These are phyloP conservation scores for Amaranthus cruentus DNA, from an alignment of 148 eudicot species.

Conservation along the genomic window DNA sequence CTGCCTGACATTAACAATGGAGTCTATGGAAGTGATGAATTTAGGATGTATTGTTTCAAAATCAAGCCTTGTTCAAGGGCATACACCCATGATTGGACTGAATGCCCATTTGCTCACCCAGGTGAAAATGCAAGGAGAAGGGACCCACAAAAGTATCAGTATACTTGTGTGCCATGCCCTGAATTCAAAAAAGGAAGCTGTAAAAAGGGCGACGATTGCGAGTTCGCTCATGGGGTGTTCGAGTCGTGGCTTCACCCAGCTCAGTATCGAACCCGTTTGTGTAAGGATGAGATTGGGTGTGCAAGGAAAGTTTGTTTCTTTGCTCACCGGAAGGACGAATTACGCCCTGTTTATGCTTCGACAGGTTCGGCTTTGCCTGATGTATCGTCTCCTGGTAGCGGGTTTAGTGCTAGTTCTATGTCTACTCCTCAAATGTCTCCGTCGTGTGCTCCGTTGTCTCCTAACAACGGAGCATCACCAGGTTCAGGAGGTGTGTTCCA, in stretches of 20 bases:
- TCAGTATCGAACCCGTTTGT: constrained; percentile 82
- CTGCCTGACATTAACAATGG: constrained; percentile 88
- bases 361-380: constrained; percentile 89
- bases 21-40: constrained; percentile 71
- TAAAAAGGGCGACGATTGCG: constrained; percentile 65
- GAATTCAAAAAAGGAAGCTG: constrained; percentile 84
- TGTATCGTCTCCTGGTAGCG: neutral
- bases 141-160: constrained; percentile 69
- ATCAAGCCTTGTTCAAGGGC: constrained; percentile 96
- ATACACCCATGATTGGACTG: constrained; percentile 96
- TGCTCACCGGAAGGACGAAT: constrained; percentile 77
- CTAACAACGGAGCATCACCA: constrained; percentile 29
- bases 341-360: constrained; percentile 79
- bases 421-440: constrained; percentile 78
- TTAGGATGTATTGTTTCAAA: constrained; percentile 87
- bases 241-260: constrained; percentile 99
- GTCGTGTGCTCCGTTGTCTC: constrained; percentile 47
- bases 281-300: constrained; percentile 87
- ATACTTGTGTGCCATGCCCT: constrained; percentile 93
- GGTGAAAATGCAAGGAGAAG: constrained; percentile 93
- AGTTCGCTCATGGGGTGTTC: constrained; percentile 93
- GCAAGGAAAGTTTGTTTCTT: constrained; percentile 83
- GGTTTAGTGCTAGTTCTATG: neutral
- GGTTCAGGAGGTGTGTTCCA: constrained; percentile 54
- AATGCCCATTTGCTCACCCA: constrained; percentile 94